These are phyloP conservation scores for Magnolia sinica DNA, from an alignment of 164 flowering plant genomes.

Conservation along the genomic window DNA sequence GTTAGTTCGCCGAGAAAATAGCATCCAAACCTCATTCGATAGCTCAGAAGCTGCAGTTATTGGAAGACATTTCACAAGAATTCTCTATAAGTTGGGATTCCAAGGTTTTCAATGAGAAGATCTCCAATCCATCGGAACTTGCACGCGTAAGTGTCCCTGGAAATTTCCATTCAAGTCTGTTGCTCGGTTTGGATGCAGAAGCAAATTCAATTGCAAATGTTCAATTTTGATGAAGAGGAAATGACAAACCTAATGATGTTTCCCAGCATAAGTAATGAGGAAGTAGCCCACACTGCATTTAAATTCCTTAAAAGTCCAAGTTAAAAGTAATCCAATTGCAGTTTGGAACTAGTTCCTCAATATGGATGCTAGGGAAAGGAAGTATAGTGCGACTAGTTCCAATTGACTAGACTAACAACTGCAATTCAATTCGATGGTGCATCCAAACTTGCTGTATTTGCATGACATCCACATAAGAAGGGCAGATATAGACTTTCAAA, in stretches of 20 bases:
- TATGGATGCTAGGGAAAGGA: too few relatives aligned
- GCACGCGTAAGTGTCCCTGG: constrained; percentile 28
- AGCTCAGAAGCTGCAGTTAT: constrained; percentile 57
- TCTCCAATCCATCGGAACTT: constrained; percentile 31
- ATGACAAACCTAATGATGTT: background rate
- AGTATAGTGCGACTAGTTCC: too few relatives aligned
- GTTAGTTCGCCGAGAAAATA: constrained; percentile 10
- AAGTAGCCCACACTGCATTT: background rate
- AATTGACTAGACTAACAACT: too few relatives aligned
- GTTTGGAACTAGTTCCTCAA: too few relatives aligned
- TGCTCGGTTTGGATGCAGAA: background rate
- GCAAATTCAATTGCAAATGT: background rate
- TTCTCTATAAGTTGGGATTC: constrained; percentile 55
- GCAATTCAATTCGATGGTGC: too few relatives aligned
- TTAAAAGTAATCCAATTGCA: too few relatives aligned
- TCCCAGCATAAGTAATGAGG: background rate
- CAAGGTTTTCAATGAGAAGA: constrained; percentile 43
- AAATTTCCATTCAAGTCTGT: background rate
- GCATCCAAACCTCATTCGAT: constrained; percentile 29
- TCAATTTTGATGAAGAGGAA: background rate
- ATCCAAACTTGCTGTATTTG: too few relatives aligned
- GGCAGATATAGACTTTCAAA: too few relatives aligned
- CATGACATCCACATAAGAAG: background rate
- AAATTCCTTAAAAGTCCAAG: background rate
- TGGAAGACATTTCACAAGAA: constrained; percentile 57